Percentiles rank a stretch among this genome's conserved stretches.
These are phyloP conservation scores for Hyphopichia homilentoma DNA, from an alignment of 805 yeast species.

Conservation along the genomic window DNA sequence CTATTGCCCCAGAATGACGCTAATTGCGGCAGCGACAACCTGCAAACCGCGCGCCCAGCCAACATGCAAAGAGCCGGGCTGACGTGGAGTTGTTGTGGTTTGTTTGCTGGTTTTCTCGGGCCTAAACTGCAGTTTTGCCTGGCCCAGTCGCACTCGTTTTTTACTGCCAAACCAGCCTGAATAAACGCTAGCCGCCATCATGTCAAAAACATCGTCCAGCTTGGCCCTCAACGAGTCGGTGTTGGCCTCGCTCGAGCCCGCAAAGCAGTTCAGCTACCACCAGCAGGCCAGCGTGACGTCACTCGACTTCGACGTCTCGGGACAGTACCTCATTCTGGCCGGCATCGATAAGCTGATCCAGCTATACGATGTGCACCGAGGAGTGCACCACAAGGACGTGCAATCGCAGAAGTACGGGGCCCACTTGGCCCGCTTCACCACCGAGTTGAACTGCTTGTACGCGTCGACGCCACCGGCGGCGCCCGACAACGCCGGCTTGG, in stretches of 20 bases:
- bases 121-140: too few species aligned
- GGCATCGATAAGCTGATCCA: conserved; percentile 83
- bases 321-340: conserved; percentile 69
- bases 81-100: too few species aligned
- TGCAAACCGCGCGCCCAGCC: too few species aligned
- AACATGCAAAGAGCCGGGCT: too few species aligned
- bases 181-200: too few species aligned
- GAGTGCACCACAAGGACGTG: conserved; percentile 63
- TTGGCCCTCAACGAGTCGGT: conserved; percentile 20
- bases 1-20: too few species aligned
- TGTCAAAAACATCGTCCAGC: conserved; percentile 17
- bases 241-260: conserved; percentile 28
- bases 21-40: too few species aligned
- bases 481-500: conserved; percentile 12
- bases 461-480: conserved; percentile 64
- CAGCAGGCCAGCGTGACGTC: conserved; percentile 59
- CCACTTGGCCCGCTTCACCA: conserved; percentile 78
- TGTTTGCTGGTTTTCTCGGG: too few species aligned
- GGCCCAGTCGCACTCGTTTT: too few species aligned
- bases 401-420: conserved; percentile 91
- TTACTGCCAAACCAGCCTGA: too few species aligned
- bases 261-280: conserved; percentile 50
- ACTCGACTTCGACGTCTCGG: conserved; percentile 78
- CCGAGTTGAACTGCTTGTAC: conserved; percentile 66
- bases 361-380: conserved; percentile 70